Conservation (phyloP, 441 rosid species). For the Corymbia calophylla region DNA sequence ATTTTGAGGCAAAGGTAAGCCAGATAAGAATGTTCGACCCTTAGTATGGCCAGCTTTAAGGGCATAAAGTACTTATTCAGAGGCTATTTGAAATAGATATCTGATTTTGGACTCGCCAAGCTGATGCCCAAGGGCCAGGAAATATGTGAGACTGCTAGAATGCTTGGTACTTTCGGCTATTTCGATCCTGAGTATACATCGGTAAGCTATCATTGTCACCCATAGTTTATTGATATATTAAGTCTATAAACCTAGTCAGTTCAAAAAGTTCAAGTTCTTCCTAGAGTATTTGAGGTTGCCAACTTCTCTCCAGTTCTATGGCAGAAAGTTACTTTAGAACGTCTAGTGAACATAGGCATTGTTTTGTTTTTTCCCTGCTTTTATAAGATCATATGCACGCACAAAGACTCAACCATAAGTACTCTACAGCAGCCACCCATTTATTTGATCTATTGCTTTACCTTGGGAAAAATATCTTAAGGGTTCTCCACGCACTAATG, state of each 20-base stretch:
- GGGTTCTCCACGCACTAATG: not conserved
- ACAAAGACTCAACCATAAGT: not conserved
- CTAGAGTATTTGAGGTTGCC: not conserved
- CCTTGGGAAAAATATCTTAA: not conserved
- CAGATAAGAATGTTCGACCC: not conserved
- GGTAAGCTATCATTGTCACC: slow-evolving; percentile 20
- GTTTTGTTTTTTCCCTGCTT: not conserved
- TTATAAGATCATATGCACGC: not conserved
- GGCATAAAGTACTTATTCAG: not conserved
- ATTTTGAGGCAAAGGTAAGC: slow-evolving; percentile 79
- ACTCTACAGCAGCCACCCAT: not conserved
- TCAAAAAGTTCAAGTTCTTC: not conserved
- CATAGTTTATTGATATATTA: not conserved
- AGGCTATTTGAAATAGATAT: slow-evolving; percentile 38
- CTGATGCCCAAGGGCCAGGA: slow-evolving; percentile 95
- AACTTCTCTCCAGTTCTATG: not conserved
- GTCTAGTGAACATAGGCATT: not conserved
- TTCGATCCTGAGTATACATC: slow-evolving; percentile 96
- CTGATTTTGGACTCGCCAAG: slow-evolving; percentile 96
- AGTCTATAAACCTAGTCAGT: not conserved
- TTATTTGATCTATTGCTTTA: not conserved
- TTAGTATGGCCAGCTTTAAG: not conserved
- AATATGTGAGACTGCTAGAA: slow-evolving; percentile 72
- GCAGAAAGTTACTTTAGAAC: not conserved
- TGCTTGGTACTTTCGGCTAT: slow-evolving; percentile 95